Base-by-base conservation (phyloP, 768 basidiomycete species). In the Psilocybe cyanescens region DNA sequence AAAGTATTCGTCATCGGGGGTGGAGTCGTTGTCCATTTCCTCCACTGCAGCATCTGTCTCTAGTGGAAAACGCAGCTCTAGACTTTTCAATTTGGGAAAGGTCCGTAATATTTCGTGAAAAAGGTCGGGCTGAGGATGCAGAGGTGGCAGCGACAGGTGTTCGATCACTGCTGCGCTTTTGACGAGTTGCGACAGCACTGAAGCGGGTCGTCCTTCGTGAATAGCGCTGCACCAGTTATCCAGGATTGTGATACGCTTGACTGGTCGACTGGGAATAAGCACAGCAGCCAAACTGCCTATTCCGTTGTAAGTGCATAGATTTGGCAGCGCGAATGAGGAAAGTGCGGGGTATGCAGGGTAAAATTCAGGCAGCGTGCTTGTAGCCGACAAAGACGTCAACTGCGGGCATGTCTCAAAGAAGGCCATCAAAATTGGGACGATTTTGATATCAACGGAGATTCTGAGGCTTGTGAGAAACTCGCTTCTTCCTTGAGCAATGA, bases 401-500 rank as follows among this genome's bases (percentile, higher is more conserved):
- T 57, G 45, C 4, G 56, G 56, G 14, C 56, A 57, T 8, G 46
- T 49, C 33, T 57, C 56, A 14, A 57, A 24, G 45, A 57, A 49
- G 30, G 56, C 31, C 14, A 57, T 48, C 16, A 57, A 12, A 16
- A 24, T 19, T 4, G 56, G 56, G 28, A 57, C 37, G 30, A 47
- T 49, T 19, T n/a, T 9, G n/a, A 49, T 17, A 14, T 57, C 56
- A 11, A 57, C n/a, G 46, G 45, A 3, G 8, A 57, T 31, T 29
- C 19, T 35, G 35, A 57, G 56, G 16, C 31, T 57, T 12, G 56
- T 57, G 7, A 57, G 47, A 14, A 17, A 17, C 31, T 30, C 30
- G 33, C 46, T 57, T 16, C 46, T 12, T 14, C 56, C 56, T 24
- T 57, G 56, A 3, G 46, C 33, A 14, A 28, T n/a, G 8, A 57